Evolutionary conservation across 345 rosid genomes (phyloP).

Genomic region (Clausena lansium): DNA sequence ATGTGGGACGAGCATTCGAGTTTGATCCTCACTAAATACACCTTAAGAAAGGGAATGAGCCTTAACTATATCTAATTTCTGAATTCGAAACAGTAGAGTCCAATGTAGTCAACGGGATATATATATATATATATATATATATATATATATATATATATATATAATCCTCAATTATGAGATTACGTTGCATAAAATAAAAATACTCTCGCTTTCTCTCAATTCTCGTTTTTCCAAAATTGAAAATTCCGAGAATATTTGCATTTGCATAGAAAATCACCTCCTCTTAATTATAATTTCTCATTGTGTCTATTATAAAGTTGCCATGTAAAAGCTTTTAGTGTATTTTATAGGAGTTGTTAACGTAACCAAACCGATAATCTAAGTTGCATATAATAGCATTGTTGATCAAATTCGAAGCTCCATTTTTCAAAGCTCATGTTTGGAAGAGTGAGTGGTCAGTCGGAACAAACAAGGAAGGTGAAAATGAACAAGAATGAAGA

Average conservation of each 20-base stretch:
- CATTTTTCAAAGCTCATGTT: background rate
- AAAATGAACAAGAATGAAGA: constrained; percentile 51
- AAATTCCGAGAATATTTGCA: background rate
- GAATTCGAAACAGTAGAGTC: no score
- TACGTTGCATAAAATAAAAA: background rate
- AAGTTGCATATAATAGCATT: background rate
- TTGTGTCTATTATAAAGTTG: no score
- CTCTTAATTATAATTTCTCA: background rate
- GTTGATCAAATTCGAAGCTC: background rate
- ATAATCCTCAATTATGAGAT: background rate
- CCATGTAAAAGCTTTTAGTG: background rate
- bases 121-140: no score
- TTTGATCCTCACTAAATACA: no score
- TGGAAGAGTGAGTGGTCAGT: background rate
- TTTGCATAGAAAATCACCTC: background rate
- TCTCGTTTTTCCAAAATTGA: background rate
- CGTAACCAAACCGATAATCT: background rate
- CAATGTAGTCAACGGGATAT: no score
- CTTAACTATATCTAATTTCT: no score
- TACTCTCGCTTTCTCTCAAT: no score
- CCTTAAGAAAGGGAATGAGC: no score
- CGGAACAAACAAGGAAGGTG: background rate
- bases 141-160: no score
- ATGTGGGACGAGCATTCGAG: no score
- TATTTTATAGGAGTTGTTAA: background rate